Percentiles rank a stretch among this genome's conserved stretches.
phyloP scores from a whole-genome alignment of 2,329 filamentous ascomycete species.

The Curvularia verruculosa region DNA sequence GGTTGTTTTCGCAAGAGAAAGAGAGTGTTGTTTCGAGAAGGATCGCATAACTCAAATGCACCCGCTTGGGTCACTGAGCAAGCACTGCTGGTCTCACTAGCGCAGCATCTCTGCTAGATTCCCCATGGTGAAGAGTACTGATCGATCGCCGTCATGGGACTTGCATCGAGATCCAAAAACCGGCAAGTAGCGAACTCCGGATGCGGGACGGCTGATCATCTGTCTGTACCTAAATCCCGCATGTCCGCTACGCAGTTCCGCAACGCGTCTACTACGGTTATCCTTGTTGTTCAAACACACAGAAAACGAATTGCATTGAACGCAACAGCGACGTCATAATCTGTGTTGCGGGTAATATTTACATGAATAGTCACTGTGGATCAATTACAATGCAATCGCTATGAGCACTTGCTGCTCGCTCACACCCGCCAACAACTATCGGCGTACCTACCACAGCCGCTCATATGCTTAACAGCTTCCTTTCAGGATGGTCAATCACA shows the following conservation, averaged over 20 bases:
- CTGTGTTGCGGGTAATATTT: neutral
- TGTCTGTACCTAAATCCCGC: neutral
- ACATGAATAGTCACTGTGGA: neutral
- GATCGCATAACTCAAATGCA: neutral
- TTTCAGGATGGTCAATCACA: neutral
- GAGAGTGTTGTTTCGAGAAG: neutral
- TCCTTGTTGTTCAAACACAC: slow-evolving; percentile 10
- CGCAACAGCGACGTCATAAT: slow-evolving; percentile 8
- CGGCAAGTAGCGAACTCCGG: neutral
- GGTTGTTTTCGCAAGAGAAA: neutral
- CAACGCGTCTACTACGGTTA: slow-evolving; percentile 10
- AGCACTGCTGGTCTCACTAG: slow-evolving; percentile 4
- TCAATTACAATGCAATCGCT: neutral
- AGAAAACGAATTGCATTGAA: neutral
- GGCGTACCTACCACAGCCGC: neutral
- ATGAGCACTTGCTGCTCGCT: slow-evolving; percentile 1
- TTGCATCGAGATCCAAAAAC: slow-evolving; percentile 5
- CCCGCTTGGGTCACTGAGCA: neutral
- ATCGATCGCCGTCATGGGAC: slow-evolving; percentile 4
- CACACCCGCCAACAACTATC: neutral
- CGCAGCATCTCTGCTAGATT: slow-evolving; percentile 1
- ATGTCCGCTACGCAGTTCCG: slow-evolving; percentile 2
- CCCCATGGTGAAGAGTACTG: neutral
- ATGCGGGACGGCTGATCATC: neutral
- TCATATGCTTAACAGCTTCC: neutral